Conservation (phyloP, 352 stramenopile species). For the Pythium coloratum region DNA sequence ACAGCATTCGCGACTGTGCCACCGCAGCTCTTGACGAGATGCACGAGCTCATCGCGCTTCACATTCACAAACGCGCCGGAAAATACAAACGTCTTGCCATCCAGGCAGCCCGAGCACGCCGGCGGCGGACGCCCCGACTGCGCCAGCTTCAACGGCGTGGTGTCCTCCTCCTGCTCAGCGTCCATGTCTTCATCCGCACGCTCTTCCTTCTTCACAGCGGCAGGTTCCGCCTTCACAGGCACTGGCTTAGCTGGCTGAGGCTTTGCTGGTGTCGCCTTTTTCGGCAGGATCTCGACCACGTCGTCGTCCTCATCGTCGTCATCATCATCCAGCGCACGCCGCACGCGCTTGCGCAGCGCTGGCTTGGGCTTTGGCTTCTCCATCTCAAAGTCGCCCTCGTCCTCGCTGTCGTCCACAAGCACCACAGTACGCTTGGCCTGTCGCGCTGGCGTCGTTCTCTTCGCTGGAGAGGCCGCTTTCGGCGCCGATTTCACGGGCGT, state of each 20-base stretch:
- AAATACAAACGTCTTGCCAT: slow-evolving; percentile 78
- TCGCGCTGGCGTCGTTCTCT: slow-evolving; percentile 29
- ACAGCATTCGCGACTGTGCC: slow-evolving; percentile 62
- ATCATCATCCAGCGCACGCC: slow-evolving; percentile 31
- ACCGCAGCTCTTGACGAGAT: slow-evolving; percentile 81
- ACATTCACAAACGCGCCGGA: slow-evolving; percentile 63
- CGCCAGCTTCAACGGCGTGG: slow-evolving; percentile 21
- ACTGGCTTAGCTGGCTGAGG: neutral
- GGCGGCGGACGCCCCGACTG: slow-evolving; percentile 50
- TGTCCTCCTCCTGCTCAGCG: slow-evolving; percentile 10
- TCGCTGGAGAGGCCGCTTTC: slow-evolving; percentile 25
- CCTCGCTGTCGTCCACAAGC: slow-evolving; percentile 58
- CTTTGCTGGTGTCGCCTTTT: slow-evolving; percentile 5
- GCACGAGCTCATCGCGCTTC: slow-evolving; percentile 61
- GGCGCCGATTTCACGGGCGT: slow-evolving; percentile 19
- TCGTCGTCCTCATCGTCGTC: slow-evolving; percentile 28
- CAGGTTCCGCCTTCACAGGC: neutral
- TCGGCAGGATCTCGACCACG: slow-evolving; percentile 16
- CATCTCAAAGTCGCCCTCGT: slow-evolving; percentile 34
- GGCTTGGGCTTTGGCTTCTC: slow-evolving; percentile 18
- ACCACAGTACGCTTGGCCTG: slow-evolving; percentile 47
- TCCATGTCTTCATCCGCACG: slow-evolving; percentile 11
- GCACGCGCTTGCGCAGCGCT: slow-evolving; percentile 36
- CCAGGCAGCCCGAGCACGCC: slow-evolving; percentile 62
- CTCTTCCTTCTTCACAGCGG: slow-evolving; percentile 9